phyloP scores from a whole-genome alignment of 768 basidiomycete species.

The Infundibulicybe gibba region DNA sequence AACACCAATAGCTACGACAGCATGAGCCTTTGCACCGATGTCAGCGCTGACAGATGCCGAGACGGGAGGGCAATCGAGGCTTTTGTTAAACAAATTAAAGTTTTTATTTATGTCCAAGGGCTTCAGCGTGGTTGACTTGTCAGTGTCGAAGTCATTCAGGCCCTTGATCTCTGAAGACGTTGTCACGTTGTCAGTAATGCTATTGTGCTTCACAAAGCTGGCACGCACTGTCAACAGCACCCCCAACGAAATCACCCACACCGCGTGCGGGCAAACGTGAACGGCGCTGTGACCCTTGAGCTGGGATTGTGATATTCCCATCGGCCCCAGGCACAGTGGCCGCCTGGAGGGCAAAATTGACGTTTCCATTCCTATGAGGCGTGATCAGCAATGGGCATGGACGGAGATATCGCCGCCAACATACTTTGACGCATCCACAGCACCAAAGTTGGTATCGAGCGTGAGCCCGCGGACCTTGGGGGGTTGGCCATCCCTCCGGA shows the following conservation, averaged over 20 bases:
- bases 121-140: conserved; percentile 12
- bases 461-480: conserved; percentile 28
- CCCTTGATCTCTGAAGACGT: conserved; percentile 8
- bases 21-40: conserved; percentile 27
- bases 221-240: conserved; percentile 18
- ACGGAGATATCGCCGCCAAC: neutral
- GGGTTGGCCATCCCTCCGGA: conserved; percentile 16
- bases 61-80: conserved; percentile 21
- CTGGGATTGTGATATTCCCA: conserved; percentile 12
- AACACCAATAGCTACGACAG: conserved; percentile 31
- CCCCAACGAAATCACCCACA: conserved; percentile 17
- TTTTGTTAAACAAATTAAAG: conserved; percentile 26
- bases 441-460: conserved; percentile 33
- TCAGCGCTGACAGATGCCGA: conserved; percentile 22
- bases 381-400: neutral
- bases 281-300: conserved; percentile 1
- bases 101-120: conserved; percentile 20
- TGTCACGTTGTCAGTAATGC: neutral
- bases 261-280: conserved; percentile 10
- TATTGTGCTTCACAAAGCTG: neutral
- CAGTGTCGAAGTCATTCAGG: conserved; percentile 24
- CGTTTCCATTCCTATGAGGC: conserved; percentile 12
- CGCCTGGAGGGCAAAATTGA: conserved; percentile 20
- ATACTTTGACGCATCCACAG: conserved; percentile 16
- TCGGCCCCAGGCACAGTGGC: conserved; percentile 15